Conservation (phyloP, 768 basidiomycete genomes). For the Lactifluus hygrophoroides region DNA sequence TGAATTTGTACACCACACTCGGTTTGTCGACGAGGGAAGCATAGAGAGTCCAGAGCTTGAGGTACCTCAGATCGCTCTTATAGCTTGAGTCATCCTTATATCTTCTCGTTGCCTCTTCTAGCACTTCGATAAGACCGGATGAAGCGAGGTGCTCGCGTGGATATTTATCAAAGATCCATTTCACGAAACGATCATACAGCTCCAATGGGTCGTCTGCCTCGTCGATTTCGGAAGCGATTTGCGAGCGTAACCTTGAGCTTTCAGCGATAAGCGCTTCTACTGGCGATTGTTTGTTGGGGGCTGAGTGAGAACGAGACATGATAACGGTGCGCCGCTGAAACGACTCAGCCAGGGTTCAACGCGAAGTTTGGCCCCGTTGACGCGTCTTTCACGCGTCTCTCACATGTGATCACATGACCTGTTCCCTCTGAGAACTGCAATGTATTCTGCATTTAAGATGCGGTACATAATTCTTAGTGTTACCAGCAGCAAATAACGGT, state of each 20-base stretch:
- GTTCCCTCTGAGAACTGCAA: background rate
- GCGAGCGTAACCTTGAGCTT: slow-evolving; percentile 12
- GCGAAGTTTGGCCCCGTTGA: slow-evolving; percentile 14
- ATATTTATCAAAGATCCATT: slow-evolving; percentile 83
- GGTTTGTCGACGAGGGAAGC: slow-evolving; percentile 70
- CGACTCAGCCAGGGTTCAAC: background rate
- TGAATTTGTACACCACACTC: slow-evolving; percentile 48
- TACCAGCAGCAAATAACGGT: too few relatives aligned
- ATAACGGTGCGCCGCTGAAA: background rate
- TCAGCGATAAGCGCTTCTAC: slow-evolving; percentile 6
- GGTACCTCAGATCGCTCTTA: slow-evolving; percentile 80
- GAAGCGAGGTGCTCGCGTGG: slow-evolving; percentile 52
- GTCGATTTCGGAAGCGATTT: slow-evolving; percentile 32
- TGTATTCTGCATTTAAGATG: too few relatives aligned
- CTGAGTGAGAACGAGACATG: slow-evolving; percentile 13
- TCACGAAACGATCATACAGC: slow-evolving; percentile 77
- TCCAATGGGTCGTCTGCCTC: slow-evolving; percentile 83
- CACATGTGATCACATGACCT: slow-evolving; percentile 5
- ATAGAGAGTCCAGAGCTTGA: slow-evolving; percentile 88
- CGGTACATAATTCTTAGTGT: too few relatives aligned
- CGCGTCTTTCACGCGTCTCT: slow-evolving; percentile 13
- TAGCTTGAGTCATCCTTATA: slow-evolving; percentile 83
- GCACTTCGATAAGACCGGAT: slow-evolving; percentile 69
- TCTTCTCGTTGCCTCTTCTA: slow-evolving; percentile 75
- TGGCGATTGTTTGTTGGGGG: background rate